Base-by-base conservation (phyloP, 75 land plant species). In the Picea sitchensis region DNA sequence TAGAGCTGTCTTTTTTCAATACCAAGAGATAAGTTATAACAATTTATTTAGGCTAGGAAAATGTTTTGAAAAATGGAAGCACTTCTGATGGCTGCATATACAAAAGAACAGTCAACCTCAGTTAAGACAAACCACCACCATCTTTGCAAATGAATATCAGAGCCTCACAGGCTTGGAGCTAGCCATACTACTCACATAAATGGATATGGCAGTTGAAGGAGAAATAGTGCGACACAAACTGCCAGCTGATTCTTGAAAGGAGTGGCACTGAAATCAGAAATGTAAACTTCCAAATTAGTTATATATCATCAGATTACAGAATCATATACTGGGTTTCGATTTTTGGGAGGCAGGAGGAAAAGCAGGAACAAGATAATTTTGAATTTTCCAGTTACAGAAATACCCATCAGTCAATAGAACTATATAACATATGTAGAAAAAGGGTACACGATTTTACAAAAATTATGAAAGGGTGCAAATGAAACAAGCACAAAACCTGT, bases 231-330 rank as follows among this genome's bases (percentile, higher is more conserved):
- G 12, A 51, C 56, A 51, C 56, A 51, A 51, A 9, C 12, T 65
- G 17, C 32, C 18, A 36, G 73, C 73, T 17, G 36, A 30, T 38
- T 17, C 44, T 38, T 38, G 73, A 68, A 68, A 4, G n/a, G 73
- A 44, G 38, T 65, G 18, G 15, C 14, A 30, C 11, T 13, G 21
- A 69, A 38, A 69, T 69, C 11, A 2, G n/a, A 41, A 38, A 41
- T 69, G 44, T 18, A 36, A 65, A 38, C 51, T 20, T 68, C 18
- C 44, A 12, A 20, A 36, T 36, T 15, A 69, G 20, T 47, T 44
- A 71, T 36, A 15, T 71, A 71, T 64, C 67, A 64, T 64, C 32
- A 64, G 3, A 64, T 64, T 26, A 64, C 67, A 64, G 14, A 64
- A 26, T 30, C 32, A 9, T 30, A 31, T 64, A 12, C 26, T 8